Percentiles rank a stretch among this genome's conserved stretches.
Conservation (phyloP, 1,284 basidiomycete genomes). For the Leccinum huronense region DNA sequence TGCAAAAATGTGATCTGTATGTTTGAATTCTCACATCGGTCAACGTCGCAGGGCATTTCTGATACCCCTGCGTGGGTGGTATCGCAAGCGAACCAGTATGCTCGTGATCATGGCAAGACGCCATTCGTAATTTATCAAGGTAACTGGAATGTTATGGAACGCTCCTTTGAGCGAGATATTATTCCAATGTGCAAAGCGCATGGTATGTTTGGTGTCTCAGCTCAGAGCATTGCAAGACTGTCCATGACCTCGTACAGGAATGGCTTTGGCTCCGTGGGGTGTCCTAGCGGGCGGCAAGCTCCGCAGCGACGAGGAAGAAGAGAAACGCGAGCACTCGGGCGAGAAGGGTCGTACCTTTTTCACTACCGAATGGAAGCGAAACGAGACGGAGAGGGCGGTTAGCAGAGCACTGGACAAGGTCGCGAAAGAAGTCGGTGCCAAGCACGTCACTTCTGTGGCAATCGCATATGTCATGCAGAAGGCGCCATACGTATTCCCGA, state of each 20-base stretch:
- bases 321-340: conserved; percentile 24
- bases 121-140: conserved; percentile 57
- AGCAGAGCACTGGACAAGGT: conserved; percentile 20
- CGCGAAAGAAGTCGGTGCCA: conserved; percentile 26
- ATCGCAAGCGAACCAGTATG: conserved; percentile 39
- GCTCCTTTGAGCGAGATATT: conserved; percentile 52
- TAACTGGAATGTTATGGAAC: conserved; percentile 47
- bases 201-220: conserved; percentile 28
- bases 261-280: conserved; percentile 43
- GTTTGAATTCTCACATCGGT: background rate
- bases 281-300: conserved; percentile 37
- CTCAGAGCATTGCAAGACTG: background rate
- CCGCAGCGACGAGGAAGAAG: conserved; percentile 32
- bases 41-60: conserved; percentile 29
- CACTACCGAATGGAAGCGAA: conserved; percentile 28
- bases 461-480: conserved; percentile 53
- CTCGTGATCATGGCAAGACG: conserved; percentile 42
- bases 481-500: conserved; percentile 47
- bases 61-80: conserved; percentile 46
- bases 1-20: background rate
- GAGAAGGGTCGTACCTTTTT: conserved; percentile 25
- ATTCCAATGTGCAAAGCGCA: conserved; percentile 46
- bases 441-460: conserved; percentile 34
- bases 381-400: conserved; percentile 25
- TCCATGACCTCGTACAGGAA: conserved; percentile 13